Evolutionary conservation across 2,329 filamentous ascomycete genomes (phyloP).

Genomic region (Phaeosphaeriaceae sp.): DNA sequence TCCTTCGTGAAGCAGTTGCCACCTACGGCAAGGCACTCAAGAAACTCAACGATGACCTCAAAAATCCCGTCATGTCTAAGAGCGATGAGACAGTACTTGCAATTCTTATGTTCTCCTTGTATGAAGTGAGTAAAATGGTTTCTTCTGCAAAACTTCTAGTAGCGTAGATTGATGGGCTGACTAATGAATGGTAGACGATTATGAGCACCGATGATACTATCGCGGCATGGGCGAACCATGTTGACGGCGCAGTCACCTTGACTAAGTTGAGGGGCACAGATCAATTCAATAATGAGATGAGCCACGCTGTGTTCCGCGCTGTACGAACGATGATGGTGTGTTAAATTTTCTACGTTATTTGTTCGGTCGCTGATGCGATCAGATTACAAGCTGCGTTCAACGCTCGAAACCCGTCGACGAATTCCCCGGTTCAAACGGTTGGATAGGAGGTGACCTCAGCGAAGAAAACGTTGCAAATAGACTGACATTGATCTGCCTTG

Average conservation of each 20-base stretch:
- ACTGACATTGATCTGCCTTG: slow-evolving; percentile 49
- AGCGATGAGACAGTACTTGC: slow-evolving; percentile 50
- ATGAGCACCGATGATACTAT: slow-evolving; percentile 47
- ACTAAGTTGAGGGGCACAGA: slow-evolving; percentile 47
- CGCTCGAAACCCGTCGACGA: slow-evolving; percentile 47
- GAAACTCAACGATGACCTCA: slow-evolving; percentile 45
- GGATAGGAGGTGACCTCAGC: slow-evolving; percentile 39
- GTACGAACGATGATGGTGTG: slow-evolving; percentile 51
- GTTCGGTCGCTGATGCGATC: background rate
- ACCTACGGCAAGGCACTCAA: slow-evolving; percentile 48
- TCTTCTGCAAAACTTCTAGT: slow-evolving; percentile 23
- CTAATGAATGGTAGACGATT: slow-evolving; percentile 42
- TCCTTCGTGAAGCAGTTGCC: slow-evolving; percentile 42
- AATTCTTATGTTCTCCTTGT: slow-evolving; percentile 50
- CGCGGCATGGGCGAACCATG: slow-evolving; percentile 48
- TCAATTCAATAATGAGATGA: slow-evolving; percentile 47
- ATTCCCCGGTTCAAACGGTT: slow-evolving; percentile 45
- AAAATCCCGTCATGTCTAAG: slow-evolving; percentile 42
- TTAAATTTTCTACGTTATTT: background rate
- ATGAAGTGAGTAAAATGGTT: slow-evolving; percentile 45
- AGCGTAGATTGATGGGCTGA: slow-evolving; percentile 8
- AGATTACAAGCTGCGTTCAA: slow-evolving; percentile 51
- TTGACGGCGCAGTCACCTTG: slow-evolving; percentile 50
- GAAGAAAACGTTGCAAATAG: slow-evolving; percentile 50
- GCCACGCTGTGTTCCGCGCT: slow-evolving; percentile 48